These are phyloP conservation scores for Kandelia obovata DNA, from an alignment of 345 rosid genomes.

Conservation along the genomic window DNA sequence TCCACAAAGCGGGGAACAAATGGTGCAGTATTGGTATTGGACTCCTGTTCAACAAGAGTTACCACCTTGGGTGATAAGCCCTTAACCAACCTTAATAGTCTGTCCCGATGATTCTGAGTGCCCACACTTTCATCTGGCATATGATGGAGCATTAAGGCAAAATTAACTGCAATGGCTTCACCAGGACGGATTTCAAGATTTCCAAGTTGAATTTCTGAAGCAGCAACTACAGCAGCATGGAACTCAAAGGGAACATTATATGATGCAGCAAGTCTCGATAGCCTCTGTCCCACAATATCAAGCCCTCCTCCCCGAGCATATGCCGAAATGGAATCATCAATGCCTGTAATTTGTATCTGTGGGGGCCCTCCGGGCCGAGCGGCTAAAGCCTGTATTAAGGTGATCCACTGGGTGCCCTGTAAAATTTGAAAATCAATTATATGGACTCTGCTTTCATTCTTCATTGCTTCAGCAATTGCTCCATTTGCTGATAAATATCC, in stretches of 20 bases:
- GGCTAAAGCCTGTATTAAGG: conserved; percentile 86
- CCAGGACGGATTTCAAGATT: conserved; percentile 58
- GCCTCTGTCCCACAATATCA: conserved; percentile 69
- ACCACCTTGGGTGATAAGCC: conserved; percentile 77
- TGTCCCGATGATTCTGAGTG: conserved; percentile 77
- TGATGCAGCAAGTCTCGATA: conserved; percentile 63
- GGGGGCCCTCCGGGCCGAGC: conserved; percentile 90
- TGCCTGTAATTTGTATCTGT: conserved; percentile 67
- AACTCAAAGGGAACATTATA: conserved; percentile 83
- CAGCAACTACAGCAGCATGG: conserved; percentile 49
- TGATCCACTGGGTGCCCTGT: conserved; percentile 92
- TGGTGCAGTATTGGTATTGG: conserved; percentile 79
- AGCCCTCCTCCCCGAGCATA: conserved; percentile 87
- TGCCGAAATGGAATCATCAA: conserved; percentile 77
- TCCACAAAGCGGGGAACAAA: conserved; percentile 70
- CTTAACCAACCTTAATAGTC: conserved; percentile 67
- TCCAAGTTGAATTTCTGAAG: conserved; percentile 58
- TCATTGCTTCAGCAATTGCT: conserved; percentile 92
- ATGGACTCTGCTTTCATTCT: conserved; percentile 63
- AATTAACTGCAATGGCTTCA: conserved; percentile 83
- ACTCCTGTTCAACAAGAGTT: conserved; percentile 88
- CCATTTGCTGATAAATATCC: conserved; percentile 94
- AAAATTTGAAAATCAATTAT: conserved; percentile 82
- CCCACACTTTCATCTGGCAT: conserved; percentile 93
- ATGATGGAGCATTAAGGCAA: conserved; percentile 80